These are phyloP conservation scores for Colletotrichum abscissum DNA, from an alignment of 2,329 filamentous ascomycete species.

Conservation along the genomic window DNA sequence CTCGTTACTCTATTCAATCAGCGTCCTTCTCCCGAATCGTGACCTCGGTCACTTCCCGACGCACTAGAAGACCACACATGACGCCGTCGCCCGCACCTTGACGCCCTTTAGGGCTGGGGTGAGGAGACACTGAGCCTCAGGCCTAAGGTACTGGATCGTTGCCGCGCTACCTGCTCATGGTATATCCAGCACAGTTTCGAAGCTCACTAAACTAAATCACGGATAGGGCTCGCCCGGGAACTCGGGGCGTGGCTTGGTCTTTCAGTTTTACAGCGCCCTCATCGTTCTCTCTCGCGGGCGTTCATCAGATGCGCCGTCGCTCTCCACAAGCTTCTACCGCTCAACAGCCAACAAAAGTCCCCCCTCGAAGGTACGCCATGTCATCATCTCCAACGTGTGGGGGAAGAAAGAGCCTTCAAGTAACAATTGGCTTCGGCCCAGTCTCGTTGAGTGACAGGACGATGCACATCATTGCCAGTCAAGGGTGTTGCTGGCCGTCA, in stretches of 20 bases:
- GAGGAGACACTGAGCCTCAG: slow-evolving; percentile 17
- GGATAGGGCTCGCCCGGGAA: slow-evolving; percentile 13
- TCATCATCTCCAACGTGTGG: background rate
- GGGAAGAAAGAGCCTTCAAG: background rate
- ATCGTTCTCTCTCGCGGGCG: slow-evolving; percentile 1
- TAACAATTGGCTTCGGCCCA: background rate
- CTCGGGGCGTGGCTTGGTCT: slow-evolving; percentile 7
- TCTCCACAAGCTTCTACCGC: slow-evolving; percentile 14
- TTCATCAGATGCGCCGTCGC: background rate
- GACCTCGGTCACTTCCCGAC: slow-evolving; percentile 19
- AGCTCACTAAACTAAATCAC: slow-evolving; percentile 10
- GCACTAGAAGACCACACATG: slow-evolving; percentile 15
- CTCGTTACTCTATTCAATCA: background rate
- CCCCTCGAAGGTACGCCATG: background rate
- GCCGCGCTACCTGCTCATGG: slow-evolving; percentile 15
- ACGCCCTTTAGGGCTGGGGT: slow-evolving; percentile 24
- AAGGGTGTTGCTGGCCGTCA: background rate
- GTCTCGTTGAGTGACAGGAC: background rate
- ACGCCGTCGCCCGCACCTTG: slow-evolving; percentile 20
- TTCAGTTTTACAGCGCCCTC: background rate
- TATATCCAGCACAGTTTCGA: background rate
- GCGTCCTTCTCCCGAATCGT: background rate
- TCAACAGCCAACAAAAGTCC: slow-evolving; percentile 27
- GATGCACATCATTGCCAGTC: background rate
- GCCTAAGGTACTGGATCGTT: slow-evolving; percentile 22